phyloP scores from a whole-genome alignment of 805 yeast species.

The Vanderwaltozyma yarrowii region DNA sequence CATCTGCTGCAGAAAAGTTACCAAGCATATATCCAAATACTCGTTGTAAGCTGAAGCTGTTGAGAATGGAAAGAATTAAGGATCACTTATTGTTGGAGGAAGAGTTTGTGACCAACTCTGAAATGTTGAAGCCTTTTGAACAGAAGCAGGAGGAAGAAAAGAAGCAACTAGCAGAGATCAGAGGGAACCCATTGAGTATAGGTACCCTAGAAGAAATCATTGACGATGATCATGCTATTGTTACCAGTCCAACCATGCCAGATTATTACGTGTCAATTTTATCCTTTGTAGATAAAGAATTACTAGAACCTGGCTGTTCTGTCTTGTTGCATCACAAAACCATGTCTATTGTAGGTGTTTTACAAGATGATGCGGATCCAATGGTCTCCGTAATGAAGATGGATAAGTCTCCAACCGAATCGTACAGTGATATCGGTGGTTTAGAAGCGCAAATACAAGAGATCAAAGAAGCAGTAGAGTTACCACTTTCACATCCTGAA shows the following conservation, averaged over 20 bases:
- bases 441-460: conserved; percentile 93
- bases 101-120: conserved; percentile 91
- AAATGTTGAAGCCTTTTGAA: conserved; percentile 89
- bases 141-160: conserved; percentile 95
- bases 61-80: conserved; percentile 91
- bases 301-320: conserved; percentile 94
- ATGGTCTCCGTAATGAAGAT: conserved; percentile 96
- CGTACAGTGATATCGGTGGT: conserved; percentile 96
- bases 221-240: conserved; percentile 98
- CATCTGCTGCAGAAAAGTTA: conserved; percentile 68
- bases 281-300: conserved; percentile 93
- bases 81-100: conserved; percentile 92
- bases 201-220: conserved; percentile 96
- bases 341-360: conserved; percentile 93
- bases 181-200: conserved; percentile 94
- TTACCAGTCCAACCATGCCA: conserved; percentile 90
- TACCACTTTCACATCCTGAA: conserved; percentile 94
- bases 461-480: conserved; percentile 92
- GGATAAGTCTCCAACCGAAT: conserved; percentile 94
- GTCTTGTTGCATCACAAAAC: conserved; percentile 92
- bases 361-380: conserved; percentile 96
- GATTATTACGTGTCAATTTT: conserved; percentile 94
- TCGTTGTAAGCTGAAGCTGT: conserved; percentile 81
- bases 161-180: conserved; percentile 85
- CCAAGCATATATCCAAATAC: conserved; percentile 88